These are phyloP conservation scores for Pneumocystis sp. DNA, from an alignment of 1,139 yeast genomes.

Conservation along the genomic window DNA sequence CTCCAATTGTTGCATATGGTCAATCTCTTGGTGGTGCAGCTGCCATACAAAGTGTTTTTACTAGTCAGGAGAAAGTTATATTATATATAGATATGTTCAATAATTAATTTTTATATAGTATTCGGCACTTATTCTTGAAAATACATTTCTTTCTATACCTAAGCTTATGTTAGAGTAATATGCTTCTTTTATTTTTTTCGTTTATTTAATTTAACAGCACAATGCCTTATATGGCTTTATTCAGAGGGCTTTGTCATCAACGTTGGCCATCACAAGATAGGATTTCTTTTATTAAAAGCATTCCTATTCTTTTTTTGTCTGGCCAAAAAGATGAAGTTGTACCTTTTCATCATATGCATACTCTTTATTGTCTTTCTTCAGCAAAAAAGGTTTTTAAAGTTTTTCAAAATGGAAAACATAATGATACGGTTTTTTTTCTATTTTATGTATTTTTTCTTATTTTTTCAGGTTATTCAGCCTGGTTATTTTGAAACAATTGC, in stretches of 20 bases:
- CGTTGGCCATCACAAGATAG: constrained; percentile 66
- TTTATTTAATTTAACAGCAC: background rate
- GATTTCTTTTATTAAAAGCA: constrained; percentile 37
- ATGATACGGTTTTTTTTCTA: background rate
- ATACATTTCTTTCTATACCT: constrained; percentile 65
- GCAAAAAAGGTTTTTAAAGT: constrained; percentile 8
- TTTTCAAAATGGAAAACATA: background rate
- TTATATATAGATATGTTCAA: constrained; percentile 12
- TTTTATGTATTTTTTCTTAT: background rate
- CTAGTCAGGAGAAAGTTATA: constrained; percentile 24
- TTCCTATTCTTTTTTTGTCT: constrained; percentile 58
- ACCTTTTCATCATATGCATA: constrained; percentile 71
- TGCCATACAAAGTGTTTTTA: constrained; percentile 63
- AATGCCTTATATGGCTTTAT: constrained; percentile 49
- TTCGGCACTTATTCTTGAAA: constrained; percentile 61
- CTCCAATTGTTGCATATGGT: constrained; percentile 61
- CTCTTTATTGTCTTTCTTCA: constrained; percentile 35
- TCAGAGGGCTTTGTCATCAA: constrained; percentile 57
- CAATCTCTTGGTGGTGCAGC: constrained; percentile 93
- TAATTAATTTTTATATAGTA: constrained; percentile 18
- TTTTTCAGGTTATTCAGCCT: background rate
- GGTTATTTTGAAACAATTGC: background rate
- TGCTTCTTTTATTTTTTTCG: background rate
- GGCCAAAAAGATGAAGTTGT: constrained; percentile 79
- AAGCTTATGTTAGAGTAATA: constrained; percentile 53